These are phyloP conservation scores for Ophiocordyceps sinensis DNA, from an alignment of 2,329 filamentous ascomycete genomes.

Conservation along the genomic window DNA sequence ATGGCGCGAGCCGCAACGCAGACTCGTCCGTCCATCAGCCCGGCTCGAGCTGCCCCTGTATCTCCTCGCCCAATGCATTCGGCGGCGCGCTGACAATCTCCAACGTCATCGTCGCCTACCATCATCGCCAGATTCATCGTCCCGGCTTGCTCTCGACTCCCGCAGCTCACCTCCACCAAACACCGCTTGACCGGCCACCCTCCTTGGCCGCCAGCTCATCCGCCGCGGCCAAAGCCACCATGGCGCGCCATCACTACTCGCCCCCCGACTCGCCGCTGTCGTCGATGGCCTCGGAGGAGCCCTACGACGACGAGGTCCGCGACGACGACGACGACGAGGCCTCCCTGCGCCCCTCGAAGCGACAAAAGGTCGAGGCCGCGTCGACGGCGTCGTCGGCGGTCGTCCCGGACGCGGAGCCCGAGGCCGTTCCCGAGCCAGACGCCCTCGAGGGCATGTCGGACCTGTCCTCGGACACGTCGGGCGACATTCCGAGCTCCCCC, in stretches of 20 bases:
- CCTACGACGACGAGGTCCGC: constrained; percentile 30
- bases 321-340: constrained; percentile 26
- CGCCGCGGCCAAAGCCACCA: not conserved
- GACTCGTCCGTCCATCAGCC: not conserved
- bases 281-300: constrained; percentile 30
- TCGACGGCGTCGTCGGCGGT: constrained; percentile 31
- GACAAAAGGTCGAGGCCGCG: constrained; percentile 28
- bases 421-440: constrained; percentile 33
- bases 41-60: not conserved
- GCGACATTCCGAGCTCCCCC: constrained; percentile 63
- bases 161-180: no score
- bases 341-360: constrained; percentile 29
- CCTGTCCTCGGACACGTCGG: constrained; percentile 81
- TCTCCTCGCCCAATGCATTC: not conserved
- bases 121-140: no score
- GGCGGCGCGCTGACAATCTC: no score
- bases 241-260: constrained; percentile 11
- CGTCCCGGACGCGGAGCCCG: constrained; percentile 26
- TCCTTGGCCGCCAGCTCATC: no score
- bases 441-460: constrained; percentile 48
- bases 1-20: not conserved
- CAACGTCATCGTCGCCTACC: no score
- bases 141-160: no score
- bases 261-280: constrained; percentile 32
- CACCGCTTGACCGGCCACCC: no score